Conservation (phyloP, 805 yeast species). For the Monosporozyma siamensis region DNA sequence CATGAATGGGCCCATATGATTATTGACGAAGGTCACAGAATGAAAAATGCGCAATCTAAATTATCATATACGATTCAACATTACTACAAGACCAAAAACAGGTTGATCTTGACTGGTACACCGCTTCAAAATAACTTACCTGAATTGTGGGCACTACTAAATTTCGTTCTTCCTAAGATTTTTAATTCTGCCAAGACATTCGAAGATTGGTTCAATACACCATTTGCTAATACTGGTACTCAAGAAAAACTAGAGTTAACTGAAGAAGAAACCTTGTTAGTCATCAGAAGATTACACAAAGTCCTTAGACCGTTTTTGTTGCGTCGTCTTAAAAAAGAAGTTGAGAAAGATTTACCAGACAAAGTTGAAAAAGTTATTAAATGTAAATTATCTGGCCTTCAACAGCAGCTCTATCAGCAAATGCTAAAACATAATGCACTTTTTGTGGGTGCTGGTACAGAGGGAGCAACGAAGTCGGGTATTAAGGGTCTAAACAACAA, state of each 20-base stretch:
- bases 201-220: constrained; percentile 98
- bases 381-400: constrained; percentile 88
- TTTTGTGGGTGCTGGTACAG: constrained; percentile 50
- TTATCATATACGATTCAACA: constrained; percentile 76
- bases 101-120: constrained; percentile 92
- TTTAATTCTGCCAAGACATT: constrained; percentile 94
- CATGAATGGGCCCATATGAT: constrained; percentile 95
- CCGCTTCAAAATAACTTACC: constrained; percentile 94
- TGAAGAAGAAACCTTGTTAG: constrained; percentile 92
- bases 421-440: constrained; percentile 79
- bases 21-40: constrained; percentile 96
- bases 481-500: constrained; percentile 86
- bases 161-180: constrained; percentile 90
- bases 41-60: constrained; percentile 90
- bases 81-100: constrained; percentile 70
- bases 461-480: constrained; percentile 37
- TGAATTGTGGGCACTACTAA: constrained; percentile 91
- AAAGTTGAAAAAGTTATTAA: constrained; percentile 93
- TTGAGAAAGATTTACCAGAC: constrained; percentile 90
- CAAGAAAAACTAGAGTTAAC: constrained; percentile 87
- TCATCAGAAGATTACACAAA: constrained; percentile 90
- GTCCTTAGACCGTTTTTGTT: constrained; percentile 88
- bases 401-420: constrained; percentile 75
- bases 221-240: constrained; percentile 91
- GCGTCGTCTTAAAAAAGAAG: constrained; percentile 93